Base-by-base conservation (phyloP, 2,329 filamentous ascomycete genomes). In the Tolypocladium ovalisporum region DNA sequence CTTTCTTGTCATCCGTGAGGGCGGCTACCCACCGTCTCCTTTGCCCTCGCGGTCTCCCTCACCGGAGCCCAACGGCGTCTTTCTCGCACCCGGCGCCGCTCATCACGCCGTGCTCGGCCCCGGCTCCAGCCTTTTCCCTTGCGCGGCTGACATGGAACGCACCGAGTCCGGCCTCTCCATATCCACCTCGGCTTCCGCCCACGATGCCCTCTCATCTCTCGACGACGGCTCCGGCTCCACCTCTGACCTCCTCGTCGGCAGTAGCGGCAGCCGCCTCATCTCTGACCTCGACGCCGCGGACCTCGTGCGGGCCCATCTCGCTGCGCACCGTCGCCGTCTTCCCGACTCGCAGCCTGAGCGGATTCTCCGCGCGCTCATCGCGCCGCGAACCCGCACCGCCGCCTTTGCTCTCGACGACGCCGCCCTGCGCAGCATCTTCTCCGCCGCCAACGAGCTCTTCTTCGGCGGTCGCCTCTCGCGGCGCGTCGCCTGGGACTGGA, bases 401-500 rank as follows among this genome's bases (percentile, higher is more conserved):
- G 75, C 78, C 42, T 81, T 83, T 54, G 71, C 74, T 1, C 75
- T 86, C 36, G 82, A 85, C 69, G 77, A 84, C 62, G 72, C 76
- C 17, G 80, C 81, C 4, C 73, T 86, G 2, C 73, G 76, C 53
- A 78, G 76, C 65, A 83, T 86, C 61, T 82, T 86, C 65, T 79
- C 76, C 13, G 78, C 83, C 10, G 79, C 79, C 49, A 85, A 87
- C 68, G 79, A 82, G 56, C 75, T 86, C 49, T 86, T 87, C 71
- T 87, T 87, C 68, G 72, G 74, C 56, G 79, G 80, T 32, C 75
- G 73, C 8, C 74, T 87, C 15, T 73, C 75, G 35, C 76, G 78
- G n/a, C 77, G 83, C 32, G 83, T 86, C 6, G 72, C 73, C 32
- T 86, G 83, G 82, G 80, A 82, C 62, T 86, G 83, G 83, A 82